Base-by-base conservation (phyloP, 306 rosid species). In the Malus fusca region DNA sequence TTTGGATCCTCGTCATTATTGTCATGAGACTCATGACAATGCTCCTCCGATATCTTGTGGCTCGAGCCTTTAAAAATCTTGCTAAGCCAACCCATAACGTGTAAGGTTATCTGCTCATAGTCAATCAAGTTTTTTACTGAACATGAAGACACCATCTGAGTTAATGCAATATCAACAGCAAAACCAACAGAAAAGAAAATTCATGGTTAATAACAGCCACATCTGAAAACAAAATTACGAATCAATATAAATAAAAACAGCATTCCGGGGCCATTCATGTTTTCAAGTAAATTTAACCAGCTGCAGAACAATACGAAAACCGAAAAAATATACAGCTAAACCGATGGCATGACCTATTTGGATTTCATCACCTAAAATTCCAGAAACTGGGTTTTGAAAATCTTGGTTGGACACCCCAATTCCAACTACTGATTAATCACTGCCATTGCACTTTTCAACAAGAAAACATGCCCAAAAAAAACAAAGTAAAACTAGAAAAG, bases 31-130 rank as follows among this genome's bases (percentile, higher is more conserved):
- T 26, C 28, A 26, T 37, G 84, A 66, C 76, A 89, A 87, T 82
- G 86, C 77, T 84, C 90, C 77, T 90, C 97, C 0, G 93, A 88
- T 76, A 86, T 73, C 80, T 88, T 92, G 25, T 85, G 92, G 66
- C 87, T 81, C 3, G 97, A 86, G 77, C 89, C 90, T 82, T 92
- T 92, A 44, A 92, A 90, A 87, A 92, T 53, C 80, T 84, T 92
- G 87, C 91, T 92, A 40, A 92, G 77, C 97, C 97, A 92, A 72
- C 92, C 96, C 97, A 90, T 92, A 15, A 74, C 48, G 78, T 73
- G 75, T 67, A 78, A 73, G 60, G 76, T 73, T 80, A 86, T 85
- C 70, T 67, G 87, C 71, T 87, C 90, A 87, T 85, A 71, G 61
- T 44, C 81, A 46, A 71, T 64, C 66, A 80, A 75, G 35, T 65